Evolutionary conservation across 345 rosid genomes (phyloP).

Genomic region (Eucalyptus curtisii): DNA sequence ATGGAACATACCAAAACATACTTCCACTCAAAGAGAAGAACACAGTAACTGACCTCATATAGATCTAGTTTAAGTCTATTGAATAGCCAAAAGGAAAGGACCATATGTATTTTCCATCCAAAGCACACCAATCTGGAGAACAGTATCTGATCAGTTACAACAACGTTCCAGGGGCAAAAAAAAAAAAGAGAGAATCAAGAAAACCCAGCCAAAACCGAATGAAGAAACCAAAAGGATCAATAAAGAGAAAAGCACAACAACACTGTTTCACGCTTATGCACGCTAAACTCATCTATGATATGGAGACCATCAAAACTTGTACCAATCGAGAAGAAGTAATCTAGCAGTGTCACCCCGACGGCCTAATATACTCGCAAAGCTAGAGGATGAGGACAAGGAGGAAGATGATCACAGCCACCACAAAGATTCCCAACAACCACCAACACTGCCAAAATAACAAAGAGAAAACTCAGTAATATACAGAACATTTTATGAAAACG

Average conservation of each 20-base stretch:
- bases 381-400: slow-evolving; percentile 31
- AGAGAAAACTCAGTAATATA: background rate
- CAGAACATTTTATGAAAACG: background rate
- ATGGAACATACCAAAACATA: background rate
- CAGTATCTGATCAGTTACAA: background rate
- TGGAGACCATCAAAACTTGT: background rate
- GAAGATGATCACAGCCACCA: slow-evolving; percentile 27
- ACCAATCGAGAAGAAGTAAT: background rate
- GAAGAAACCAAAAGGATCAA: background rate
- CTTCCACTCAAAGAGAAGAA: background rate
- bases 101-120: background rate
- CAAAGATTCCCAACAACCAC: slow-evolving; percentile 47
- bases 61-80: background rate
- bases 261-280: background rate
- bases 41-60: background rate
- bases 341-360: background rate
- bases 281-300: background rate
- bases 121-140: background rate
- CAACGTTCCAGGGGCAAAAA: background rate
- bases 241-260: background rate
- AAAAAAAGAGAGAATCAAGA: background rate
- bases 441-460: slow-evolving; percentile 43
- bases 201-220: background rate
- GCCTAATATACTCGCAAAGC: background rate
- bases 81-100: background rate